Percentiles rank a stretch among this genome's conserved stretches.
phyloP scores from a whole-genome alignment of 768 basidiomycete species.

The Suillus brevipes region DNA sequence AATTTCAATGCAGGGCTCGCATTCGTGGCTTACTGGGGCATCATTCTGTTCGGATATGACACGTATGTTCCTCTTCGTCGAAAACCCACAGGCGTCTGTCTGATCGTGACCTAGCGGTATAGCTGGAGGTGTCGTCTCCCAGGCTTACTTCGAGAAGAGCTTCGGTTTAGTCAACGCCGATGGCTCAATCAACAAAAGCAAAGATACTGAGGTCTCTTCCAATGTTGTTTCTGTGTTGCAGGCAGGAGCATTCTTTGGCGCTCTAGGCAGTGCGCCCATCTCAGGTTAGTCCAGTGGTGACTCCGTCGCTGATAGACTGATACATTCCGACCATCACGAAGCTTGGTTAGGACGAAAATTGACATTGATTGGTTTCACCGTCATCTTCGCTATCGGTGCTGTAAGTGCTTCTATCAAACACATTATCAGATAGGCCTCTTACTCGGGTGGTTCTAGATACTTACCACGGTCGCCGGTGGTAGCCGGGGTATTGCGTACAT shows the following conservation, averaged over 20 bases:
- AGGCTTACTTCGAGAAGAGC: conserved; percentile 56
- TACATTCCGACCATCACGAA: conserved; percentile 23
- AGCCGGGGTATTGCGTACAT: conserved; percentile 63
- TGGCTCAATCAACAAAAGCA: conserved; percentile 40
- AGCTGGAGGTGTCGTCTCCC: conserved; percentile 68
- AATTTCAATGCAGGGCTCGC: conserved; percentile 54
- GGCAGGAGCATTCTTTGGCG: conserved; percentile 87
- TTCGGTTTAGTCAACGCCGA: conserved; percentile 57
- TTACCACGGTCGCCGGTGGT: conserved; percentile 67
- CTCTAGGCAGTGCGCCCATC: conserved; percentile 68
- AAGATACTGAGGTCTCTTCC: conserved; percentile 60
- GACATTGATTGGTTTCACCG: conserved; percentile 59
- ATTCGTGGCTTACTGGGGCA: conserved; percentile 76
- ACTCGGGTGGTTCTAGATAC: conserved; percentile 42
- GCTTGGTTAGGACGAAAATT: conserved; percentile 65
- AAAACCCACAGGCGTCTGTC: background rate
- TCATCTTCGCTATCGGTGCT: conserved; percentile 72
- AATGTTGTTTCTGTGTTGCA: conserved; percentile 89
- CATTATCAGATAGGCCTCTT: background rate
- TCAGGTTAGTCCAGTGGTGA: conserved; percentile 47
- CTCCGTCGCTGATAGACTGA: conserved; percentile 3
- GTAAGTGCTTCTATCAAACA: conserved; percentile 35
- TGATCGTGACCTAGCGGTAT: conserved; percentile 45
- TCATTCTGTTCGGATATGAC: conserved; percentile 82
- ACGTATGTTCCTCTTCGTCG: conserved; percentile 41